Evolutionary conservation across 1,284 basidiomycete genomes (phyloP).

Genomic region (Xanthoconium separans): DNA sequence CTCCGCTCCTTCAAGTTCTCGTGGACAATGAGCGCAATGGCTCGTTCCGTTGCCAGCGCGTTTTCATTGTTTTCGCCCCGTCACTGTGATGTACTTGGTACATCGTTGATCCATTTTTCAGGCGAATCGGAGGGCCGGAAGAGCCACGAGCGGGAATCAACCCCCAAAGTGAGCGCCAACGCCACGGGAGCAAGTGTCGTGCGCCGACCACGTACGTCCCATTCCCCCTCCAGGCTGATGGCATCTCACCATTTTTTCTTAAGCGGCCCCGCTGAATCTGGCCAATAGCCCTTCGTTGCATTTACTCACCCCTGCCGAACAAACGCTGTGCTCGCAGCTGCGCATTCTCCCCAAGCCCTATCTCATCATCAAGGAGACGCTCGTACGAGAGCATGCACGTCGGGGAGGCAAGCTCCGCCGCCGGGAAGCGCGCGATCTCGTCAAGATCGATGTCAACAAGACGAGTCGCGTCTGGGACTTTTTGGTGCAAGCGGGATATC

Average conservation of each 20-base stretch:
- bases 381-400: constrained; percentile 89
- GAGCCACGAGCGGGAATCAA: constrained; percentile 58
- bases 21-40: too few species aligned
- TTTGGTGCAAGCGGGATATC: constrained; percentile 73
- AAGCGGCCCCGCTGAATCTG: constrained; percentile 79
- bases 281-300: constrained; percentile 86
- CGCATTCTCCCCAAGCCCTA: constrained; percentile 92
- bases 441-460: constrained; percentile 92
- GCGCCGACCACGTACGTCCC: constrained; percentile 49
- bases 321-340: constrained; percentile 83
- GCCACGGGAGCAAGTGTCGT: constrained; percentile 38
- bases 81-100: too few species aligned
- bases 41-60: too few species aligned
- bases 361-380: constrained; percentile 88
- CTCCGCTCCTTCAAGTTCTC: too few species aligned
- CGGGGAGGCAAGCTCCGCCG: constrained; percentile 82
- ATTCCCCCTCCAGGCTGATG: not conserved
- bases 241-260: not conserved
- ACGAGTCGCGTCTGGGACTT: constrained; percentile 90
- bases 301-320: constrained; percentile 83
- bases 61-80: too few species aligned
- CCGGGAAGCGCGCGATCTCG: constrained; percentile 82
- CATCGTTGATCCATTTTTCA: constrained; percentile 7
- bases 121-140: constrained; percentile 51
- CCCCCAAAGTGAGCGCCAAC: constrained; percentile 45